Conservation (phyloP, 305 asterid genomes). For the Coffea humblotiana region DNA sequence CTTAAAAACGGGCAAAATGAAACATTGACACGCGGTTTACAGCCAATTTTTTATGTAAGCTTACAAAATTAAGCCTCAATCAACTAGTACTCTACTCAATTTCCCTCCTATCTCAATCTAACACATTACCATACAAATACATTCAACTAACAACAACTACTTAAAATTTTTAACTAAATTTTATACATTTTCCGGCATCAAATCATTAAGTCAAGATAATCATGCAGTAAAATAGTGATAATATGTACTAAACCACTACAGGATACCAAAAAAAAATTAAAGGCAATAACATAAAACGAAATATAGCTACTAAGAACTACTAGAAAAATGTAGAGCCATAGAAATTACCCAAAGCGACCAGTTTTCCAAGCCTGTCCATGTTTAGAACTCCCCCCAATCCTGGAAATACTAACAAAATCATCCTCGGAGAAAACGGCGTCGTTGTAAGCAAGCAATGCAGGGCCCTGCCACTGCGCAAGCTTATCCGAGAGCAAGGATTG, state of each 20-base stretch:
- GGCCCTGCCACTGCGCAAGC: constrained; percentile 92
- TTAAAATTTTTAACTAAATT: no score
- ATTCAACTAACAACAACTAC: background rate
- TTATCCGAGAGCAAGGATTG: constrained; percentile 63
- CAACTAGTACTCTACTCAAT: background rate
- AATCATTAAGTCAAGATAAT: no score
- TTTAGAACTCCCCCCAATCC: constrained; percentile 91
- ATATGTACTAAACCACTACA: background rate
- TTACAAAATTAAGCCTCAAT: background rate
- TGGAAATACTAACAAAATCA: constrained; percentile 89
- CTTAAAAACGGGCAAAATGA: no score
- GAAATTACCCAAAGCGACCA: constrained; percentile 86
- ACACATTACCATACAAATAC: background rate
- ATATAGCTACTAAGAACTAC: background rate
- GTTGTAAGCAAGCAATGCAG: constrained; percentile 84
- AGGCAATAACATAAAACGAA: background rate
- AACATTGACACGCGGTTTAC: no score
- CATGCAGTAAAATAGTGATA: no score
- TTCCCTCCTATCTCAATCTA: background rate
- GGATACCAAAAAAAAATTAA: background rate
- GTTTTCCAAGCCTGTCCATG: constrained; percentile 88
- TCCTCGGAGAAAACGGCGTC: constrained; percentile 89
- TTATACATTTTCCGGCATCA: no score
- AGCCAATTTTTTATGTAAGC: no score
- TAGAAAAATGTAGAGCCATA: background rate